Evolutionary conservation across 2,329 filamentous ascomycete species (phyloP).

Genomic region (Paracorniculantispora psalliotae): DNA sequence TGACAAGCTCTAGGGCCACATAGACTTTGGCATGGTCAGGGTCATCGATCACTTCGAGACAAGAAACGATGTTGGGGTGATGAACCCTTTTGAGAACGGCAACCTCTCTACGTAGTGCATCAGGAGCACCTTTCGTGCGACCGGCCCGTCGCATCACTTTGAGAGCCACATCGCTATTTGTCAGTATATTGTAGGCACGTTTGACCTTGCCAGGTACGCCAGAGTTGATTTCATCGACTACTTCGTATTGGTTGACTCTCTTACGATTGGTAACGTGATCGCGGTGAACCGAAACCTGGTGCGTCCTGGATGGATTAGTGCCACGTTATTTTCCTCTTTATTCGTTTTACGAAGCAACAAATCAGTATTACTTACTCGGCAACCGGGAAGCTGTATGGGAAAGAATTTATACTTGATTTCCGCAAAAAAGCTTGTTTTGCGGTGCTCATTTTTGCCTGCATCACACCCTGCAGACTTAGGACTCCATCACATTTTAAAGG

Average conservation of each 20-base stretch:
- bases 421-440: not conserved
- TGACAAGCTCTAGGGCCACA: not conserved
- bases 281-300: not conserved
- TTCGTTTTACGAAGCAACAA: not conserved
- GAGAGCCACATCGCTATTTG: not conserved
- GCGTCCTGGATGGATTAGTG: not conserved
- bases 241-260: constrained; percentile 1
- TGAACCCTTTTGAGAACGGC: not conserved
- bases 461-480: too few relatives aligned
- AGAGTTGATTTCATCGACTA: not conserved
- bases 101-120: not conserved
- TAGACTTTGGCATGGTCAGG: not conserved
- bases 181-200: not conserved
- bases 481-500: not conserved
- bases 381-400: not conserved
- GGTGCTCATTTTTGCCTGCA: not conserved
- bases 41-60: not conserved
- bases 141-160: not conserved
- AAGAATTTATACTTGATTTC: not conserved
- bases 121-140: not conserved
- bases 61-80: not conserved
- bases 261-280: not conserved
- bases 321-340: not conserved
- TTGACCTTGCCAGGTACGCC: constrained; percentile 3
- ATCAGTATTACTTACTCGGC: not conserved